Evolutionary conservation across 805 yeast genomes (phyloP), one percentile per base, ranked within the genome.

Genomic region (Saccharomycopsis sp.): DNA sequence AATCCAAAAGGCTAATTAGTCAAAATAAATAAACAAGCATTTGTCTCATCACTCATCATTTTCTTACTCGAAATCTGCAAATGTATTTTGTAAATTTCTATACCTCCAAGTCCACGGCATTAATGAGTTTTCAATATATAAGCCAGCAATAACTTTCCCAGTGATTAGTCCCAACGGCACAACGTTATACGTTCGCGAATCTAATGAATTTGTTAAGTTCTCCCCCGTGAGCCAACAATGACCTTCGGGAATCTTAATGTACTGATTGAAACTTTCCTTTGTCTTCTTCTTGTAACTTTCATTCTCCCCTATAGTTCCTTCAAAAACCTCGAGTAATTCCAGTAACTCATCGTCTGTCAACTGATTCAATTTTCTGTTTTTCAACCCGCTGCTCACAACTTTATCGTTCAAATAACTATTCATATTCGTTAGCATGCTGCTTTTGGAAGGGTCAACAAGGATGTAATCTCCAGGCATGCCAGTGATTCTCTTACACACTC

Each of bases 171-270:
- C 97, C 79, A 87, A 69, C 1, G 98, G 97, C 28, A 93, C 65
- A n/a, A 81, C 86, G 31, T 89, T 85, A 59, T 93, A 93, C 0
- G 86, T 77, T 53, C 98, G 68, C 3, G 96, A 86, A 56, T 93
- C 99, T 39, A 89, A 66, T 17, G 96, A 85, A 53, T 81, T 87
- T 22, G 86, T 74, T 46, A 90, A 63, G 58, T 93, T 93, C 58
- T 93, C 99, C 1, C 99, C 99, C 0, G 97, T 87, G 2, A 89
- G 81, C 97, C 97, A 93, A 39, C 86, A 85, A 62, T 93, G 98
- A 2, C 98, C 98, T 53, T 80, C 77, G 1, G 98, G 98, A 0
- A 93, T 89, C 45, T 67, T 70, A 6, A 90, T 79, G 60, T 69
- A 86, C 45, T 75, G 73, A 38, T 64, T 51, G 40, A 59, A 61